A percentile compares a stretch with the other conserved stretches of the same genome.
phyloP scores from a whole-genome alignment of 805 yeast species.

The Kodamaea fukazawae region DNA sequence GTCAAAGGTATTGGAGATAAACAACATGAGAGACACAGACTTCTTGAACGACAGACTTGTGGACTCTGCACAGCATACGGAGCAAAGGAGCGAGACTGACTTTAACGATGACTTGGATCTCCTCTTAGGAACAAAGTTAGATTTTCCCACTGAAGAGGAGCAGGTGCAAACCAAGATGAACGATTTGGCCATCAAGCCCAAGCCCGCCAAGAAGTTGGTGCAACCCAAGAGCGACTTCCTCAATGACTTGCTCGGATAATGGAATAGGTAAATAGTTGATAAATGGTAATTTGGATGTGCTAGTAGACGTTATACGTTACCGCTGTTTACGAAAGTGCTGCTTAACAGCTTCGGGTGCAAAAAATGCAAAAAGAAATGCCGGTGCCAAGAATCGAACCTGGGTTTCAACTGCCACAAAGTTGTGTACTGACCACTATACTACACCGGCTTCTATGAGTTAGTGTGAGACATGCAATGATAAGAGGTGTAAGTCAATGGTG shows the following conservation, averaged over 20 bases:
- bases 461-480: too few relatives aligned
- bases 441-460: conserved; percentile 13
- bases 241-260: conserved; percentile 17
- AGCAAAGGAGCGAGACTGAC: conserved; percentile 4
- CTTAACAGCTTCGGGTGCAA: conserved; percentile 4
- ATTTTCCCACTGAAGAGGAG: neutral
- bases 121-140: conserved; percentile 5
- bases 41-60: conserved; percentile 23
- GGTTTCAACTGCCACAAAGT: conserved; percentile 20
- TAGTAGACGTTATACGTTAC: too few relatives aligned
- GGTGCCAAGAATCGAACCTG: conserved; percentile 20
- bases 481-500: too few relatives aligned
- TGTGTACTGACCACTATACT: conserved; percentile 19
- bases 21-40: conserved; percentile 29
- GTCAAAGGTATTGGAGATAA: conserved; percentile 32
- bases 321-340: too few relatives aligned
- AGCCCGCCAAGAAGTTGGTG: conserved; percentile 2
- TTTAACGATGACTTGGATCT: conserved; percentile 6
- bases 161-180: neutral
- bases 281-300: too few relatives aligned
- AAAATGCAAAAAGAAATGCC: conserved; percentile 10
- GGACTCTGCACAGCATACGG: neutral
- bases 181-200: neutral
- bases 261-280: too few relatives aligned
- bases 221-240: conserved; percentile 13